Base-by-base conservation (phyloP, 768 basidiomycete species). In the Tephrocybe rancida region DNA sequence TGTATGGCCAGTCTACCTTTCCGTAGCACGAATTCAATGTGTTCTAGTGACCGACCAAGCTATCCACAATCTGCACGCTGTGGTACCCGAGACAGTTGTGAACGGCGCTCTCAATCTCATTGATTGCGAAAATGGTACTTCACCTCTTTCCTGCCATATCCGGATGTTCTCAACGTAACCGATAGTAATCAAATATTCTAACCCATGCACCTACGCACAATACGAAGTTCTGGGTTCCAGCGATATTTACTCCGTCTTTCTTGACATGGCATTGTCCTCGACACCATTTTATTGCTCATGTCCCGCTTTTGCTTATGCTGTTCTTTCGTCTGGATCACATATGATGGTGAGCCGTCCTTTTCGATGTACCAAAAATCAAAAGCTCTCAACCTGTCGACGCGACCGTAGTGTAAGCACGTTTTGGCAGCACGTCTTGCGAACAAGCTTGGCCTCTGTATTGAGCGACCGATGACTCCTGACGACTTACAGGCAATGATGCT, bases 61-160 rank as follows among this genome's bases (percentile, higher is more conserved):
- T 7, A 58, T 90, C n/a, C 73, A 78, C 51, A 77, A 76, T 53
- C 75, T 92, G 9, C 74, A 78, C 22, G 67, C 75, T 35, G 64
- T 90, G 48, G 78, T 91, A 59, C 80, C 89, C 1, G 85, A 88
- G 52, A 77, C 72, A 18, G 73, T 86, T 13, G 67, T 92, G 18
- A 62, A 90, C 2, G 86, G 87, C 18, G 88, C 91, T 5, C 69
- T 93, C 22, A 88, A 93, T 63, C 71, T 92, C n/a, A 74, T 92
- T 39, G 91, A 93, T 67, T 76, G 81, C 26, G 79, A 80, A 52
- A 81, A 80, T 58, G 87, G 91, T 90, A 58, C 5, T 8, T n/a
- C 34, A 8, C 42, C 4, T 2, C 48, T 13, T 22, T 50, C 3
- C 30, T 19, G 6, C 3, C 2, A 11, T 14, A 45, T 3, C 55